Conservation (phyloP, 2,329 filamentous ascomycete species). For the Colletotrichum musae region DNA sequence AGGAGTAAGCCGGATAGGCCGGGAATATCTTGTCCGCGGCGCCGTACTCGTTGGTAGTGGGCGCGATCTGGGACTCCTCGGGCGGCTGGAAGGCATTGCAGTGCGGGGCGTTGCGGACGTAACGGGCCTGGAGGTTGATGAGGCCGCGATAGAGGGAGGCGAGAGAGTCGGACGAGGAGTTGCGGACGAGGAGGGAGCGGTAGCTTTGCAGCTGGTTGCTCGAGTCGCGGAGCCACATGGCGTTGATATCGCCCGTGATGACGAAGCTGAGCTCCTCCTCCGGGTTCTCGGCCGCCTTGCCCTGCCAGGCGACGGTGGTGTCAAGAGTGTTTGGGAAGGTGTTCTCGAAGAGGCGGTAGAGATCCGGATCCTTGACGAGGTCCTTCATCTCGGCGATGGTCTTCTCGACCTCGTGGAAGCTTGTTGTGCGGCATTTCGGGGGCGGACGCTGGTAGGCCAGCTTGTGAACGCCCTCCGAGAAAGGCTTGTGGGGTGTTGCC, state of each 20-base stretch:
- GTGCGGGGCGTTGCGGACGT: conserved; percentile 80
- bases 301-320: conserved; percentile 79
- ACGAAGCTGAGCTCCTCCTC: conserved; percentile 78
- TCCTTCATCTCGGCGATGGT: conserved; percentile 79
- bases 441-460: conserved; percentile 87
- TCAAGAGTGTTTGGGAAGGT: conserved; percentile 83
- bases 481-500: conserved; percentile 71
- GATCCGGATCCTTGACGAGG: conserved; percentile 81
- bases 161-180: conserved; percentile 68
- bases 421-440: conserved; percentile 84
- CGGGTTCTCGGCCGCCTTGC: conserved; percentile 67
- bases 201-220: conserved; percentile 85
- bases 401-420: conserved; percentile 81
- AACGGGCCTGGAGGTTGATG: conserved; percentile 83
- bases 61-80: conserved; percentile 76
- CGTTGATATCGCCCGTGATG: conserved; percentile 90
- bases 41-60: conserved; percentile 68
- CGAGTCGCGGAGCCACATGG: conserved; percentile 94
- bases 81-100: conserved; percentile 97
- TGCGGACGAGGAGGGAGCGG: conserved; percentile 72
- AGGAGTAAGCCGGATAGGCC: conserved; percentile 76
- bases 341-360: conserved; percentile 80
- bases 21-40: conserved; percentile 65
- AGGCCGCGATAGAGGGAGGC: conserved; percentile 80
- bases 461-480: conserved; percentile 81